Evolutionary conservation across 192 early-diverging fungal species (phyloP), one percentile per base, ranked within the genome.

Genomic region (Chytriomyces sp.): DNA sequence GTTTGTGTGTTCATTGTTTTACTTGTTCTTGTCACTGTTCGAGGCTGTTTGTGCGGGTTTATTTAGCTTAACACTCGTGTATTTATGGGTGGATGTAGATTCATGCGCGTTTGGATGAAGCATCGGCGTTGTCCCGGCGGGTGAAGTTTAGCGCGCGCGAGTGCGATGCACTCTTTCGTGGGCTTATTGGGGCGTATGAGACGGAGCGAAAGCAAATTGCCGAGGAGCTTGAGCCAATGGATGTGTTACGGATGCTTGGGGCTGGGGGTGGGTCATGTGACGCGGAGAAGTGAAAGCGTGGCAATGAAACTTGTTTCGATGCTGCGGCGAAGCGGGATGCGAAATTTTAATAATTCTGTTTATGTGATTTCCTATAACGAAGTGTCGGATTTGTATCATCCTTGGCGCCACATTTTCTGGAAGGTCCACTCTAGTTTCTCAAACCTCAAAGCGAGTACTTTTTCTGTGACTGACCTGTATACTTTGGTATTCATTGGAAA

Each of bases 131-230:
- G 33, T n/a, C 49, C 22, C 49, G 66, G 8, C n/a, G 32, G 7
- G 22, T 36, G 28, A 25, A 38, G 12, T 68, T 68, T 52, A 56
- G 52, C 31, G 52, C 53, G 54, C 26, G 53, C 28, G 52, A 68
- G 7, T 68, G 66, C 34, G 52, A 54, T 19, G 22, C n/a, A 31
- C 7, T 68, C n/a, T 68, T 56, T 52, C 30, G 66, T 19, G 12
- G 36, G 12, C 34, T 68, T 12, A 56, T 68, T 56, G 66, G 36
- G 2, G 66, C 66, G 28, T 68, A 68, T 56, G 66, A 68, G 28
- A 38, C 22, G 14, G 66, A 68, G 5, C 19, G 52, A 5, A 22
- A 19, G 53, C 53, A 68, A 34, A 53, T 49, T 26, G 26, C 53
- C 5, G 12, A 55, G 32, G 32, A 39, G 8, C 31, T 68, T 22